Evolutionary conservation across 1,139 yeast genomes (phyloP).

Genomic region (Dujonia santamariae): DNA sequence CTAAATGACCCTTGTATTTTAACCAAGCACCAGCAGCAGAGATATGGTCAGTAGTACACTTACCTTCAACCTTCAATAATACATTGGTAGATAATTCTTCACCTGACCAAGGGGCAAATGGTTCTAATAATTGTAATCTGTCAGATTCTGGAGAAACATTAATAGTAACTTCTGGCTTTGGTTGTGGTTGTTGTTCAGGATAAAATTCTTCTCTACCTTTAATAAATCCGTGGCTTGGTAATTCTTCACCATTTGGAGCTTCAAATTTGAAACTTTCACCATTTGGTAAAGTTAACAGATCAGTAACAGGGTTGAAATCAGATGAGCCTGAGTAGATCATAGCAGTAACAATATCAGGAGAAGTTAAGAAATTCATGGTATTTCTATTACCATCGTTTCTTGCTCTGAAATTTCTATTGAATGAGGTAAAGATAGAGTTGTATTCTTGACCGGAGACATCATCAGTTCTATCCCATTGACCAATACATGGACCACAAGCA

Average conservation of each 20-base stretch:
- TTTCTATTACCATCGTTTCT: constrained; percentile 97
- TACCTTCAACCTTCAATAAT: constrained; percentile 88
- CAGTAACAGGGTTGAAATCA: constrained; percentile 83
- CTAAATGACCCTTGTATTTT: constrained; percentile 96
- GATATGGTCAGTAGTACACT: constrained; percentile 97
- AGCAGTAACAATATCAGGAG: constrained; percentile 96
- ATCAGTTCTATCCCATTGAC: constrained; percentile 91
- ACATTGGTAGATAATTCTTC: constrained; percentile 75
- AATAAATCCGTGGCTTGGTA: constrained; percentile 78
- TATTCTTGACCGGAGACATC: constrained; percentile 24
- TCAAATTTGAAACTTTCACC: constrained; percentile 73
- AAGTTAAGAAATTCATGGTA: constrained; percentile 93
- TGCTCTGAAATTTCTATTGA: constrained; percentile 94
- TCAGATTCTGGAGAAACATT: constrained; percentile 73
- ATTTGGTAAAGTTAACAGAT: constrained; percentile 58
- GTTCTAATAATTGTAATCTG: constrained; percentile 77
- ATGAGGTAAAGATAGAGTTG: constrained; percentile 90
- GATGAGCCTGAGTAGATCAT: constrained; percentile 92
- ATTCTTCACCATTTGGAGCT: constrained; percentile 80
- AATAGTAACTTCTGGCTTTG: constrained; percentile 66
- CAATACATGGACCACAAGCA: constrained; percentile 99
- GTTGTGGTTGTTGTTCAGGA: constrained; percentile 77
- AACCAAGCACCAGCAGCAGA: constrained; percentile 99
- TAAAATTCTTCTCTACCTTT: constrained; percentile 80
- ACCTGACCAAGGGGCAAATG: constrained; percentile 84